Conservation (phyloP, 352 stramenopile species). For the Elongisporangium prolatum region DNA sequence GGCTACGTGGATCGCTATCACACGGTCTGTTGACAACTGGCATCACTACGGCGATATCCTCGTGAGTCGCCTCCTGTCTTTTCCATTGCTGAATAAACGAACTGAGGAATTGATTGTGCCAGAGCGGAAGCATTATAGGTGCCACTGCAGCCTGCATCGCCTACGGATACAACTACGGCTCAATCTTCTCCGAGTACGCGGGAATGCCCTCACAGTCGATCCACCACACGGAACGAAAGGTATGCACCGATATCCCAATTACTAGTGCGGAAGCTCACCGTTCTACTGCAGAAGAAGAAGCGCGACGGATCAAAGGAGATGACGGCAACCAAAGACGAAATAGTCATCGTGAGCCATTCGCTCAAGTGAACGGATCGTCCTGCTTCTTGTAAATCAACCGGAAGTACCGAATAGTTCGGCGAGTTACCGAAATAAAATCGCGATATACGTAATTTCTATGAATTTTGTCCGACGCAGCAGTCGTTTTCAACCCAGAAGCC, state of each 20-base stretch:
- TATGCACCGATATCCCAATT: background rate
- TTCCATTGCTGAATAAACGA: background rate
- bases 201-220: conserved; percentile 1
- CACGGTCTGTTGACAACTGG: conserved; percentile 75
- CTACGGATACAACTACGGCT: conserved; percentile 63
- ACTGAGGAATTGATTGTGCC: background rate
- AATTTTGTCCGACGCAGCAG: background rate
- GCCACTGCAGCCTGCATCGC: conserved; percentile 26
- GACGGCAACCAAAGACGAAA: background rate
- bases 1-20: conserved; percentile 61
- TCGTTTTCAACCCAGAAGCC: too few relatives aligned
- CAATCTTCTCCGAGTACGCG: conserved; percentile 44
- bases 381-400: background rate
- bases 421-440: background rate
- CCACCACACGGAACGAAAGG: background rate
- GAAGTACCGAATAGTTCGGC: background rate
- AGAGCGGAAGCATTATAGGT: conserved; percentile 41
- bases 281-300: background rate
- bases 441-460: background rate
- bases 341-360: background rate
- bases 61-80: conserved; percentile 1
- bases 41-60: conserved; percentile 76
- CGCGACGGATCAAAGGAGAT: background rate
- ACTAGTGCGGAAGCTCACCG: background rate
- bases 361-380: background rate